Evolutionary conservation across 2,329 filamentous ascomycete species (phyloP), one percentile per base, ranked within the genome.

Genomic region (Xylariaceae sp.): DNA sequence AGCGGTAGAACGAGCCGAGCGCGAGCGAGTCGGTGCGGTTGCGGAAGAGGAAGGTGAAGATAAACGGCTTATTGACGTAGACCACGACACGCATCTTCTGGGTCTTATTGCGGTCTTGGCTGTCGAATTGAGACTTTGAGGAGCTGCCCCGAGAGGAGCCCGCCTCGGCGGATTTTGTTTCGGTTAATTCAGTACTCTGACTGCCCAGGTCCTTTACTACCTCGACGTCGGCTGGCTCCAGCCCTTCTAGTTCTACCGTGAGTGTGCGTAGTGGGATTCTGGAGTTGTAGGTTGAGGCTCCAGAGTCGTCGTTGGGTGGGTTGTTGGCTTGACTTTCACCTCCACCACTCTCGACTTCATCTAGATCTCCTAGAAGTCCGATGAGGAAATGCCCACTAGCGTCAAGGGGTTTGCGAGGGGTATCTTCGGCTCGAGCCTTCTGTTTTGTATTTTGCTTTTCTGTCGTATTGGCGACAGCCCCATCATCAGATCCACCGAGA

Each of bases 1-100:
- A 80, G 45, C 76, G 76, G 65, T 86, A 86, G 6, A 85, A 70
- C 0, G 72, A 64, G n/a, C 79, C 73, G 67, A 74, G 79, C 3
- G 78, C 77, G 1, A 85, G 69, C 1, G 82, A 80, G 51, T 81
- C 76, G 5, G 86, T 85, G 46, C 76, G 76, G 42, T 79, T 73
- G 47, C 79, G 72, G 68, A 92, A 92, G 3, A 94, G 74, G 57
- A 94, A 86, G 1, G 85, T 81, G 67, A 88, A 91, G 47, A 92
- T 80, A 70, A 92, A 92, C 0, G 89, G 89, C 29, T 79, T 80
- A 67, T 85, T 83, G 45, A 86, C 80, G 65, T 91, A 91, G 48
- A 91, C 80, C 5, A 91, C 79, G 1, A 89, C 85, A 0, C 85
- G 81, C 42, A 91, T 69, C 62, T 79, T 81, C 55, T 76, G 74